These are phyloP conservation scores for Platanthera zijinensis DNA, from an alignment of 106 monocot genomes.

Conservation along the genomic window DNA sequence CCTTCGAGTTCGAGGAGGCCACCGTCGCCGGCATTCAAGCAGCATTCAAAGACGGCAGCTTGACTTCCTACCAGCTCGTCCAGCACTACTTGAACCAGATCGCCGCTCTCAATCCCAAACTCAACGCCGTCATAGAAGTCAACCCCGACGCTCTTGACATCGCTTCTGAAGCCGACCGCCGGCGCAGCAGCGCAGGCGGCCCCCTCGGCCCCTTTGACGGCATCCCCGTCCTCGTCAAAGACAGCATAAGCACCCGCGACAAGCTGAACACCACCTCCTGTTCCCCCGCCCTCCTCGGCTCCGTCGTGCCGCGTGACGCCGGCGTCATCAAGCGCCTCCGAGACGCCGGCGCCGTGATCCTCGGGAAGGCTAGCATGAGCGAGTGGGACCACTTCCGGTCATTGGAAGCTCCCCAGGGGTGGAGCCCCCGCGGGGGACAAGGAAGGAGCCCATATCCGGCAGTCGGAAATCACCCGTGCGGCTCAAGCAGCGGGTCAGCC, in stretches of 20 bases:
- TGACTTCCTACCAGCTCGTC: too few species aligned
- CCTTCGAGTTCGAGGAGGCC: too few species aligned
- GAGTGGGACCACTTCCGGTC: conserved; percentile 65
- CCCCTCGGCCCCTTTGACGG: conserved; percentile 20
- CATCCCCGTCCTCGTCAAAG: conserved; percentile 50
- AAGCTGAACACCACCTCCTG: conserved; percentile 61
- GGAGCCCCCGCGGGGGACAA: conserved; percentile 64
- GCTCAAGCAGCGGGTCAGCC: conserved; percentile 74
- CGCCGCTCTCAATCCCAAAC: too few species aligned
- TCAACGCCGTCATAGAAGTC: too few species aligned
- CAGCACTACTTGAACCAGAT: too few species aligned
- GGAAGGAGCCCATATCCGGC: conserved; percentile 69
- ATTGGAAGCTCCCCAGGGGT: conserved; percentile 26
- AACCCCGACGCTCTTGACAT: too few species aligned
- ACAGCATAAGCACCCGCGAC: conserved; percentile 46
- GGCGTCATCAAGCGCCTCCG: conserved; percentile 43
- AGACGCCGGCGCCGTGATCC: conserved; percentile 44
- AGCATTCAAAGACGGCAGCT: too few species aligned
- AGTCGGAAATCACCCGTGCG: conserved; percentile 44
- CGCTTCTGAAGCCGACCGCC: too few species aligned
- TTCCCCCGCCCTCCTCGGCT: conserved; percentile 54
- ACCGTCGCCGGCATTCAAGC: too few species aligned
- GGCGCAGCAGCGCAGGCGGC: too few species aligned
- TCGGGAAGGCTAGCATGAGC: conserved; percentile 74
- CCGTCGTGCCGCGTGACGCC: conserved; percentile 40